Evolutionary conservation across 805 yeast genomes (phyloP).

Genomic region (Hanseniaspora mollemarum): DNA sequence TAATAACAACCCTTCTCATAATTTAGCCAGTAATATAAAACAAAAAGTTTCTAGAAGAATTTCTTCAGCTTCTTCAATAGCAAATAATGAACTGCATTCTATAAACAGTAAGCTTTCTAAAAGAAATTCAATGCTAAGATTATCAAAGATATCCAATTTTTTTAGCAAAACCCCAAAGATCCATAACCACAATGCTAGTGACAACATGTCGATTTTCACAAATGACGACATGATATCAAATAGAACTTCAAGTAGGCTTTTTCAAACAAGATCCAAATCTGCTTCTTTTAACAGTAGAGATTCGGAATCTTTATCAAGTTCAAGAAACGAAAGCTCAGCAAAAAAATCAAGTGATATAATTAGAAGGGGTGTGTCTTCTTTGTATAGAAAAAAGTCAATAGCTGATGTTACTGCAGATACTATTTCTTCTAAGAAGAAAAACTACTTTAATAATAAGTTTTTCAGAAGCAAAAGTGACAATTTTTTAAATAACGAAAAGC

Average conservation of each 20-base stretch:
- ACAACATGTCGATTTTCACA: neutral
- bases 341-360: conserved; percentile 4
- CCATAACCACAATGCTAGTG: neutral
- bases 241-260: neutral
- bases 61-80: neutral
- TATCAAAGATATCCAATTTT: conserved; percentile 4
- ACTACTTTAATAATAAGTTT: neutral
- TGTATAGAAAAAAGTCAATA: neutral
- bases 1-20: neutral
- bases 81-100: conserved; percentile 3
- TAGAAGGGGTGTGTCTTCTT: neutral
- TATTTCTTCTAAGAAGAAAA: neutral
- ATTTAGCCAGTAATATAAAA: neutral
- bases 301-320: neutral
- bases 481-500: neutral
- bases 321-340: neutral
- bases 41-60: neutral
- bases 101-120: neutral
- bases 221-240: neutral
- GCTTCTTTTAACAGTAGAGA: conserved; percentile 3
- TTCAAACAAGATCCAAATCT: conserved; percentile 3
- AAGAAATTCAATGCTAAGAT: neutral
- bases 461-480: neutral
- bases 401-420: neutral
- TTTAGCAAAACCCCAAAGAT: neutral